Evolutionary conservation across 768 basidiomycete species (phyloP), one percentile per base, ranked within the genome.

Genomic region (Tylopilus balloui): DNA sequence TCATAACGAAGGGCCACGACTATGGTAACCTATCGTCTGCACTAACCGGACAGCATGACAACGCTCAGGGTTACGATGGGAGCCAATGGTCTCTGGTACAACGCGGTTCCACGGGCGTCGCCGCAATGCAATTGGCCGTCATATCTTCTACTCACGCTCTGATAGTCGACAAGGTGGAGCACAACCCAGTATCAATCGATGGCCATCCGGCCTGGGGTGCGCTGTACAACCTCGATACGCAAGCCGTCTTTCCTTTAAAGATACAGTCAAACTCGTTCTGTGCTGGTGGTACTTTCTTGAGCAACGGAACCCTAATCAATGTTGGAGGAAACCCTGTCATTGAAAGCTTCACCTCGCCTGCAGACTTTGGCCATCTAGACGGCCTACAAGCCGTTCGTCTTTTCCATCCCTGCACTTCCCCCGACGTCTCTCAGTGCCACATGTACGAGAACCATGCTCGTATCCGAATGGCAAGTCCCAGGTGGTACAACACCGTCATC

Each of bases 191-290:
- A 42, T 78, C 79, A 1, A 72, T 89, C 61, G 67, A 78, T 53
- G 83, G 84, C 0, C 88, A 88, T 59, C 88, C 88, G 14, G 87
- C 88, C 12, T 92, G 89, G 88, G 86, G 75, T 0, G 83, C 83
- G 8, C 64, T 92, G 17, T 90, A 84, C 65, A 80, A 88, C 62
- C 70, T 92, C 37, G 60, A 77, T 24, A 82, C 81, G 11, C 78
- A 86, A 57, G 73, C 73, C 5, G 69, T 86, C 53, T 78, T 66
- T 36, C 81, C 86, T 49, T 71, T 92, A 24, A 59, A 71, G 32
- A 75, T 90, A 66, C 71, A 79, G 57, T 88, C 88, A 5, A 90
- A 92, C 61, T 90, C 89, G 20, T 92, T 92, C 69, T 92, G 89
- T 61, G 89, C 89, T 9, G 86, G 89, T 27, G 89, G 89, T 11